phyloP scores from a whole-genome alignment of 768 basidiomycete genomes.

The Mycena polygramma region DNA sequence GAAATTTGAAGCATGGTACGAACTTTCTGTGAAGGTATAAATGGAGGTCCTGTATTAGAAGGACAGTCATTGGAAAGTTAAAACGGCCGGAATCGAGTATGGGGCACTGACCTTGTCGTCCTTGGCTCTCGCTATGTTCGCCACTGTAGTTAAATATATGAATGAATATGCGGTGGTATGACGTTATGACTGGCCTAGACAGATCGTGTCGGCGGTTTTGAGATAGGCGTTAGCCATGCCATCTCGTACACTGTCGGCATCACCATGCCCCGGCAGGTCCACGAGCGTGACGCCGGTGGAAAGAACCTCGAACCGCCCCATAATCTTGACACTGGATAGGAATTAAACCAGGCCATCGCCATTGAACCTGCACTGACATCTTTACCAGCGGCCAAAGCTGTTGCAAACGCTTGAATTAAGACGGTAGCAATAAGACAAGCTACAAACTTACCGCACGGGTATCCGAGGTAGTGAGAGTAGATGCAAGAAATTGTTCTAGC shows the following conservation, averaged over 20 bases:
- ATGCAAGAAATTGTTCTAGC: conserved; percentile 35
- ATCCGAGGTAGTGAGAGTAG: conserved; percentile 13
- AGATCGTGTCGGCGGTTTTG: conserved; percentile 29
- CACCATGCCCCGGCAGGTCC: conserved; percentile 36
- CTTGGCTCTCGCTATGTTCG: conserved; percentile 28
- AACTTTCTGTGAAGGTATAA: conserved; percentile 25
- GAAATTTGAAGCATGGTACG: background rate
- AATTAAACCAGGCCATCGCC: background rate
- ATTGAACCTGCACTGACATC: conserved; percentile 2
- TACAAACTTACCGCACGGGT: conserved; percentile 22
- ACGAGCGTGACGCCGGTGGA: conserved; percentile 35
- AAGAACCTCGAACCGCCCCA: conserved; percentile 34
- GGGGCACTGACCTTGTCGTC: conserved; percentile 30
- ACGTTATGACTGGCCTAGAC: conserved; percentile 16
- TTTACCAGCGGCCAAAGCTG: conserved; percentile 38
- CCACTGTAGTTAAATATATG: conserved; percentile 6
- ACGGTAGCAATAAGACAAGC: background rate
- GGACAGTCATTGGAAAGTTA: too few species aligned
- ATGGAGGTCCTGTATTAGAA: conserved; percentile 29
- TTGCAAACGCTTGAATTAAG: background rate
- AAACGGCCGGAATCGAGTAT: too few species aligned
- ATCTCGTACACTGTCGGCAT: conserved; percentile 28
- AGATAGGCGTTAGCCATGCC: conserved; percentile 32
- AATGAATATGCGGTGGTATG: background rate
- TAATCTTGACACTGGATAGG: conserved; percentile 22